Evolutionary conservation across 441 rosid genomes (phyloP), one percentile per base, ranked within the genome.

Genomic region (Gossypium gossypioides): DNA sequence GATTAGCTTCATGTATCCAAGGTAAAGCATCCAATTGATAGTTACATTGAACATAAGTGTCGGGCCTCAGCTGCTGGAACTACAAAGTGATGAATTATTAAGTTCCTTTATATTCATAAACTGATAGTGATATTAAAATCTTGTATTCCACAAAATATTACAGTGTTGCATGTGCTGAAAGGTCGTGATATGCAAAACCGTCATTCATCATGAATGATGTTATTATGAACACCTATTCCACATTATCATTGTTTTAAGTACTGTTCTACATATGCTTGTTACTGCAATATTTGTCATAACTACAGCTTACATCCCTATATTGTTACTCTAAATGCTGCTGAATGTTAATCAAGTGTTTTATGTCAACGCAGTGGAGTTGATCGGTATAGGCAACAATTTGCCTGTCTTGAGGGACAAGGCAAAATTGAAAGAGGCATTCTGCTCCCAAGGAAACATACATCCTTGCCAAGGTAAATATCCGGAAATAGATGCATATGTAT

Each of bases 1-100:
- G 56, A 78, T 88, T 63, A 86, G 87, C 86, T 96, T 96, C 83
- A 84, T 96, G 82, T 96, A 93, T 77, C 99, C 99, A 69, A 96
- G 99, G 99, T 91, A 5, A 76, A 80, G 56, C 59, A 55, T 46
- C 69, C 21, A 56, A n/a, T 15, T 54, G 29, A 4, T 32, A 24
- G 55, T 70, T 70, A 13, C 37, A 29, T 44, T 13, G 44, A 52
- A 22, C 69, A 55, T 16, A 57, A 27, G 52, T 18, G 19, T 48
- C 50, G 6, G 34, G 48, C 29, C 60, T 71, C 10, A 15, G 72
- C 46, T 37, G n/a, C 25, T 56, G 52, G 15, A 69, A 55, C 63
- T 69, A 69, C 32, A 19, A 34, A 55, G 34, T 34, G 52, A 8
- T 55, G 44, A 57, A 57, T 40, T 46, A 2, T 9, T 51, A 18